Conservation (phyloP, 805 yeast species). For the Hemisphaericaspora nanyangensis region DNA sequence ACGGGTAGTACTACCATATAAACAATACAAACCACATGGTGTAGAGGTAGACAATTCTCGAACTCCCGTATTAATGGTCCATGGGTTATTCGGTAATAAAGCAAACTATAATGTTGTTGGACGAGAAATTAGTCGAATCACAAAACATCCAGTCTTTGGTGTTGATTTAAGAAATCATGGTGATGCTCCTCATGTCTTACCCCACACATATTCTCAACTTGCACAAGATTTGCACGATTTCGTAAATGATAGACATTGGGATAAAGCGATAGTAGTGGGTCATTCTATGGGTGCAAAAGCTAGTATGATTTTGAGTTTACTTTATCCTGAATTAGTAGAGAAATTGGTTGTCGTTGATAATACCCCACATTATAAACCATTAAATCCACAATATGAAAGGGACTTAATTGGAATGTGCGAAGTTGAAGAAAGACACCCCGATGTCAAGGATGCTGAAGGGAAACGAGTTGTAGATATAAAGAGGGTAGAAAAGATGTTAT, state of each 20-base stretch:
- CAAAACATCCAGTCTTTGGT: constrained; percentile 34
- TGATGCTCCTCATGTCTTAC: constrained; percentile 38
- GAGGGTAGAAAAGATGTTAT: constrained; percentile 20
- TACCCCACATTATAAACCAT: constrained; percentile 36
- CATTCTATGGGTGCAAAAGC: constrained; percentile 64
- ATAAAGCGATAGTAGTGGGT: constrained; percentile 33
- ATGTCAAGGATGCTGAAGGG: constrained; percentile 8
- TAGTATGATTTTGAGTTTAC: constrained; percentile 44
- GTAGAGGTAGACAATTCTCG: neutral
- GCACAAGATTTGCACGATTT: constrained; percentile 40
- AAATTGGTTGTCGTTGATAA: constrained; percentile 48
- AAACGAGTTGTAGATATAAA: neutral
- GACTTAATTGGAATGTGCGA: constrained; percentile 39
- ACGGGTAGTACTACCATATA: constrained; percentile 7
- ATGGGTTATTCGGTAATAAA: constrained; percentile 53
- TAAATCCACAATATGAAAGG: constrained; percentile 30
- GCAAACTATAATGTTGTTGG: constrained; percentile 41
- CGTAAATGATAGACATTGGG: constrained; percentile 17
- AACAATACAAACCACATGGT: constrained; percentile 10
- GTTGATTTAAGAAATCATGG: constrained; percentile 60
- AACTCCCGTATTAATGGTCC: constrained; percentile 44
- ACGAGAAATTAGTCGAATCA: constrained; percentile 24
- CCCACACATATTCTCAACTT: constrained; percentile 42
- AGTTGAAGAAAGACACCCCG: constrained; percentile 30
- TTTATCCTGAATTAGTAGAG: constrained; percentile 34